These are phyloP conservation scores for Ophiostoma piceae DNA, from an alignment of 2,329 filamentous ascomycete genomes.

Conservation along the genomic window DNA sequence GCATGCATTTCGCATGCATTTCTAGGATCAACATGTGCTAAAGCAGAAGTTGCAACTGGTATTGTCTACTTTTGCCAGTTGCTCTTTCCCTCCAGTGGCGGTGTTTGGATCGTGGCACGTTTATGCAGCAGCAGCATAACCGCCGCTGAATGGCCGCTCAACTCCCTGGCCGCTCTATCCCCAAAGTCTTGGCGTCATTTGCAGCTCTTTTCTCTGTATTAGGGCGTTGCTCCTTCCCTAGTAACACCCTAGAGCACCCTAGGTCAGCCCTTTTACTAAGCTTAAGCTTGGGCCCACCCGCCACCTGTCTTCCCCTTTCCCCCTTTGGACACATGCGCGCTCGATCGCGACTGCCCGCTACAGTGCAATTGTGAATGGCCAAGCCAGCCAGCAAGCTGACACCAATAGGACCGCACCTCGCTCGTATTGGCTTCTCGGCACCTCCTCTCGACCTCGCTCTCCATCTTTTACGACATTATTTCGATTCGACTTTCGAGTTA, in stretches of 20 bases:
- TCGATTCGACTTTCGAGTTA: not conserved
- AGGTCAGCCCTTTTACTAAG: conserved; percentile 1
- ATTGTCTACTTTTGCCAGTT: not conserved
- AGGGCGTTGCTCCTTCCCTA: not conserved
- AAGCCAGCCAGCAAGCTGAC: not conserved
- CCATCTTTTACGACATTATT: not conserved
- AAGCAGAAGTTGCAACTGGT: not conserved
- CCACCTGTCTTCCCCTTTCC: conserved; percentile 11
- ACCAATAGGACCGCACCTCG: not conserved
- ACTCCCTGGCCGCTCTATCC: not conserved
- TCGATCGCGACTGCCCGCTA: conserved; percentile 15
- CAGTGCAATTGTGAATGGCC: conserved; percentile 10
- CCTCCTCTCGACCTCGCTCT: not conserved
- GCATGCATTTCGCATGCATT: not conserved
- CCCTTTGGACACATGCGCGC: conserved; percentile 14
- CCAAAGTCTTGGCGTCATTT: not conserved
- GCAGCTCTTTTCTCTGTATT: not conserved
- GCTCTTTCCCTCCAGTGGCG: conserved; percentile 15
- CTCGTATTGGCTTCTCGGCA: conserved; percentile 9
- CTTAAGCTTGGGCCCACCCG: conserved; percentile 14
- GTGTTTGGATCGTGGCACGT: conserved; percentile 18
- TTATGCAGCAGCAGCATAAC: not conserved
- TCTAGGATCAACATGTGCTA: not conserved
- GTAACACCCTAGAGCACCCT: not conserved
- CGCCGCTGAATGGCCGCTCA: conserved; percentile 8